Evolutionary conservation across 2,329 filamentous ascomycete species (phyloP), one percentile per base, ranked within the genome.

Genomic region (Peltaster fructicola): DNA sequence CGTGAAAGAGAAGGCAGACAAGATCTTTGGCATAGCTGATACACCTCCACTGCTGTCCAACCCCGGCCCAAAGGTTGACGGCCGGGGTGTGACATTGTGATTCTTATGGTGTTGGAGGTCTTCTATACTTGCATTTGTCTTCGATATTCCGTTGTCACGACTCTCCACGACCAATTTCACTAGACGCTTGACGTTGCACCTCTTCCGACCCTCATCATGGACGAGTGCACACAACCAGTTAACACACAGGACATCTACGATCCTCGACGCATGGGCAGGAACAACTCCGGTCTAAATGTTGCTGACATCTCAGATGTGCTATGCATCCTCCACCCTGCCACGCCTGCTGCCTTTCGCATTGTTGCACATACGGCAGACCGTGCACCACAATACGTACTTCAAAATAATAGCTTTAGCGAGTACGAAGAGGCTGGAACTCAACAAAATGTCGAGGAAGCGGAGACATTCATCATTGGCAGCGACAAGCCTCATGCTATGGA

Each of bases 291-390:
- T 28, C 71, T 93, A 32, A 74, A 67, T 26, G 74, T 84, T 38
- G 67, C 78, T 36, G 84, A 92, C 47, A 67, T 88, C 24, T 68
- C 79, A 33, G 84, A 93, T 52, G 80, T 93, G 38, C 68, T 92
- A 36, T 90, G 82, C 53, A 71, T 93, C 29, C 64, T 95, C 14
- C 73, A 90, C 38, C 84, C 85, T 7, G 69, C 68, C 36, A 79
- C 81, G 3, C 60, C 68, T 18, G 65, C 67, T 12, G 80, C 85
- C 11, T 72, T 74, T 34, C 58, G 61, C 34, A 77, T 84, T 38
- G 70, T 85, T n/a, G 52, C 58, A 20, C 51, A 58, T 3, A 68
- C 68, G 11, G 60, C 65, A 7, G 35, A 52, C 7, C 35, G 42
- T 6, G 49, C 53, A n/a, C 65, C 64, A 4, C 60, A 73, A 29